A percentile compares a stretch with the other conserved stretches of the same genome.
phyloP scores from a whole-genome alignment of 2,329 filamentous ascomycete species.

The Trichophyton benhamiae region DNA sequence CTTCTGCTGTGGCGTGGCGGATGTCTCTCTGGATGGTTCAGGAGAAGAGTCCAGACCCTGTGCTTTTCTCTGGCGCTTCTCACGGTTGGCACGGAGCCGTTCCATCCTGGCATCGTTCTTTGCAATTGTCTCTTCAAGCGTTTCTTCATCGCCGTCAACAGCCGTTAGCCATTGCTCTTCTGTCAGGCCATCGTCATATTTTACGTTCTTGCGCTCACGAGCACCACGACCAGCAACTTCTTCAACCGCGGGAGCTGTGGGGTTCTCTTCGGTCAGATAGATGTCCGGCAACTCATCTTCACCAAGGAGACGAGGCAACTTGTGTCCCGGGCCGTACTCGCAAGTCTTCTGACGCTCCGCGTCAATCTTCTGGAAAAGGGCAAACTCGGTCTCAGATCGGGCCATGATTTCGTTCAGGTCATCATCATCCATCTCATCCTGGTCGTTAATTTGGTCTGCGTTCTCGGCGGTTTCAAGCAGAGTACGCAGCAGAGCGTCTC shows the following conservation, averaged over 20 bases:
- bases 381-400: slow-evolving; percentile 68
- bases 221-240: slow-evolving; percentile 77
- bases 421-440: slow-evolving; percentile 97
- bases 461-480: slow-evolving; percentile 70
- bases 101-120: slow-evolving; percentile 79
- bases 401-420: slow-evolving; percentile 92
- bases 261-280: slow-evolving; percentile 76
- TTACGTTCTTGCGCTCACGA: slow-evolving; percentile 84
- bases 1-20: slow-evolving; percentile 58
- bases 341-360: slow-evolving; percentile 55
- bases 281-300: slow-evolving; percentile 89
- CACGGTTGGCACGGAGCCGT: slow-evolving; percentile 63
- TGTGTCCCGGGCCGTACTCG: slow-evolving; percentile 58
- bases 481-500: slow-evolving; percentile 90
- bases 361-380: slow-evolving; percentile 71
- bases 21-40: slow-evolving; percentile 64
- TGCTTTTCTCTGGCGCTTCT: slow-evolving; percentile 43
- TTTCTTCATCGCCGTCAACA: slow-evolving; percentile 91
- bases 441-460: slow-evolving; percentile 60
- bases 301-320: slow-evolving; percentile 64
- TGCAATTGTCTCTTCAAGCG: slow-evolving; percentile 80
- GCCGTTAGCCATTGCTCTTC: slow-evolving; percentile 99
- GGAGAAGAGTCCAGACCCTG: slow-evolving; percentile 56
- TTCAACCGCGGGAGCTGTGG: slow-evolving; percentile 64
- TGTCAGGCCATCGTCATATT: slow-evolving; percentile 92